Base-by-base conservation (phyloP, 306 rosid species). In the Benincasa hispida region DNA sequence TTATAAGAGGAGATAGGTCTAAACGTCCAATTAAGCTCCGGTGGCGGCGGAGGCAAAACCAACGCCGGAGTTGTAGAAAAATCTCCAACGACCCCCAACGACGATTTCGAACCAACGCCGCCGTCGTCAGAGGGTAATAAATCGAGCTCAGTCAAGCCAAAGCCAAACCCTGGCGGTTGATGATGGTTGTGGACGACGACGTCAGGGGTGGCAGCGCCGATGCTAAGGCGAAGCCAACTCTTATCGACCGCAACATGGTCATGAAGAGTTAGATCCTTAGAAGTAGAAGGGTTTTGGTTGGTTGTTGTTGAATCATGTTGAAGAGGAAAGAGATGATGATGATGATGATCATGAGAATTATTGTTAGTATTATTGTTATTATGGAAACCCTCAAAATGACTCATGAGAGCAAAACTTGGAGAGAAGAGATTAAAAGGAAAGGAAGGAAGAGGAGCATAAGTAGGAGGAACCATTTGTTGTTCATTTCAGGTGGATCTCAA, bases 21-120 rank as follows among this genome's bases (percentile, higher is more conserved):
- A 79, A 82, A 93, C 41, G 85, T 78, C 96, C 93, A 87, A 84
- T 84, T 89, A 57, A 83, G 77, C 81, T 84, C 90, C 15, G 81
- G 84, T 25, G 80, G 80, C 10, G 63, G 81, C 14, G 13, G 63
- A 61, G 68, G 21, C 19, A 12, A n/a, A 30, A 39, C n/a, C 18
- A 27, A 66, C 32, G 83, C 34, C 45, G 85, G 74, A 60, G 51
- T 12, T 0, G 51, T 3, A 45, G 87, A 70, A 24, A 41, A 41
- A 41, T 68, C 30, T 8, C 73, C 27, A 5, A 11, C 50, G 18
- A 45, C 51, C 1, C 5, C 47, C 47, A 12, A 41, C 14, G 14
- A 50, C 21, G 74, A 12, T 67, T 67, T 41, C 0, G 30, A 42
- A 21, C 70, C 8, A 2, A 3, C 24, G 7, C 21, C 14, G 0